Conservation (phyloP, 1,284 basidiomycete genomes). For the Mycosarcoma maydis region DNA sequence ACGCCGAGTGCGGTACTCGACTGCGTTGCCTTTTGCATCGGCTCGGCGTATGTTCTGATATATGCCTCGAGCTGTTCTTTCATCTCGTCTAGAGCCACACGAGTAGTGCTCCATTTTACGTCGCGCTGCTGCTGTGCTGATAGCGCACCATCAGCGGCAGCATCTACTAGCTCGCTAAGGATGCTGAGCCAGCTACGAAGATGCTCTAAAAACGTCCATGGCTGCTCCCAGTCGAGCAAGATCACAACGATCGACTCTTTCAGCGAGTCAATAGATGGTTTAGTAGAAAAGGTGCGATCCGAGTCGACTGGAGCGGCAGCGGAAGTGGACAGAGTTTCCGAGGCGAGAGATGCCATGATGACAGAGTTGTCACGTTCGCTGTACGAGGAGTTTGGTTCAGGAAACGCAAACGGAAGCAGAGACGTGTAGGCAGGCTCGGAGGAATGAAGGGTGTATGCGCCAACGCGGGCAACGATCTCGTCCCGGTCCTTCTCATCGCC, state of each 20-base stretch:
- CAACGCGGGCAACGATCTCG: constrained; percentile 70
- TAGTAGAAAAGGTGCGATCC: constrained; percentile 4
- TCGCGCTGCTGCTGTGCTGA: constrained; percentile 74
- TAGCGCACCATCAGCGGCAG: constrained; percentile 70
- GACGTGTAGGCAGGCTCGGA: constrained; percentile 77
- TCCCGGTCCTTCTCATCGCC: constrained; percentile 58
- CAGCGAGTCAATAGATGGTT: constrained; percentile 69
- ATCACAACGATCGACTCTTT: constrained; percentile 85
- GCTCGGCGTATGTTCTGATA: constrained; percentile 88
- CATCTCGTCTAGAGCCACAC: constrained; percentile 71
- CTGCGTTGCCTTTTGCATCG: constrained; percentile 68
- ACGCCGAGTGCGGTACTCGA: neutral
- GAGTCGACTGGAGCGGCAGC: neutral
- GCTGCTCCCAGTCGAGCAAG: constrained; percentile 92
- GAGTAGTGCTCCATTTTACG: constrained; percentile 73
- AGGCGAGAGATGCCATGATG: constrained; percentile 26
- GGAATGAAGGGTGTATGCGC: constrained; percentile 87
- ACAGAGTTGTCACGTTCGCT: constrained; percentile 28
- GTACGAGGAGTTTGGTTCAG: constrained; percentile 70
- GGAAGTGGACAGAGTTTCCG: constrained; percentile 10
- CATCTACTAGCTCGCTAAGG: constrained; percentile 68
- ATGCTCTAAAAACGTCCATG: constrained; percentile 89
- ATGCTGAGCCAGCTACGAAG: constrained; percentile 80
- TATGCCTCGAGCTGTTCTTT: constrained; percentile 83
- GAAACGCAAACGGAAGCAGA: constrained; percentile 84